Evolutionary conservation across 805 yeast genomes (phyloP), one percentile per base, ranked within the genome.

Genomic region (Diddensiella transvaalensis): DNA sequence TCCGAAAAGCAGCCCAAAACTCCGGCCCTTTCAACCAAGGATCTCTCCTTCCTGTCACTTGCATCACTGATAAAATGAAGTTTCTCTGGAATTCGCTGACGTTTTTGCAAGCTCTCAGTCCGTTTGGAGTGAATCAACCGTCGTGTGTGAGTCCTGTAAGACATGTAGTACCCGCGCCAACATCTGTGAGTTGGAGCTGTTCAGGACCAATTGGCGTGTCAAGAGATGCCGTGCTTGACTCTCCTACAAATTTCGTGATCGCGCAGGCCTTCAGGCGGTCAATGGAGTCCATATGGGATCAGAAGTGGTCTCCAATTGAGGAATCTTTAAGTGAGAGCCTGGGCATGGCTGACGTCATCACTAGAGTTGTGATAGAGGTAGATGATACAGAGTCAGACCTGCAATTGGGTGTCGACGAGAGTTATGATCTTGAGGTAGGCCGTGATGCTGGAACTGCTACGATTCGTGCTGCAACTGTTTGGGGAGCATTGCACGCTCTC

Each of bases 401-500:
- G 49, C 71, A 68, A 50, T 54, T 59, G 38, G 72, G 69, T 4
- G 72, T 69, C 17, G 65, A 71, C 52, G 75, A 71, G 54, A 56
- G 69, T 3, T 72, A 69, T 53, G 49, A 59, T 13, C 48, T 71
- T 42, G 43, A 46, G 2, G 55, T 67, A 4, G 45, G 53, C 17
- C n/a, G n/a, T n/a, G 33, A 40, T 15, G 24, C 23, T n/a, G 45
- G 40, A 4, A 39, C 26, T 17, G 47, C 56, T 4, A 57, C 70
- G 21, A 63, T 71, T 26, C 46, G 40, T 1, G 66, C 75, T 3
- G 55, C 35, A 15, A 71, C 74, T 2, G 52, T 61, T 2, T 72
- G 74, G 74, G 77, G 76, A 11, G 74, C 69, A 1, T 57, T 72
- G 40, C 67, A 70, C 52, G 74, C 69, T 0, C 61, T 72, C 32